These are phyloP conservation scores for Prunus armeniaca DNA, from an alignment of 306 rosid species.

Conservation along the genomic window DNA sequence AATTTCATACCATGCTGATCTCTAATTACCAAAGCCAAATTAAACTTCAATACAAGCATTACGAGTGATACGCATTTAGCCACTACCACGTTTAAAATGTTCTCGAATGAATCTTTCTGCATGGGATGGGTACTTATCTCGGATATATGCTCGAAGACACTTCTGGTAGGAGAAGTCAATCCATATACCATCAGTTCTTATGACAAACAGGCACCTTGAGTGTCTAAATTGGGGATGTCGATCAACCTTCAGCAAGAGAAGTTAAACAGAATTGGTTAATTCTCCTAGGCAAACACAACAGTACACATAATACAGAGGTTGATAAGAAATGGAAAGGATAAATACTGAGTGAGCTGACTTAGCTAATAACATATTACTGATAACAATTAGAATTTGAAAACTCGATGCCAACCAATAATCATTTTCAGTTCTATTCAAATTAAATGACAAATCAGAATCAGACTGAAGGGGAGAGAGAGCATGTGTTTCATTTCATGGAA, in stretches of 20 bases:
- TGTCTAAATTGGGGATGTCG: conserved; percentile 72
- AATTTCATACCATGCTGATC: not conserved
- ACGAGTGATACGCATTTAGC: conserved; percentile 30
- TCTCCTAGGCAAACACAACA: not conserved
- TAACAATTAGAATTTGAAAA: no score
- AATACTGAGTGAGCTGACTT: not conserved
- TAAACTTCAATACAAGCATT: conserved; percentile 19
- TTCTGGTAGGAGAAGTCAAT: conserved; percentile 88
- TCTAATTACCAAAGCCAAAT: not conserved
- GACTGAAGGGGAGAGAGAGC: not conserved
- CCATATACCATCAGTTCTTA: conserved; percentile 89
- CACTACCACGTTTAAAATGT: conserved; percentile 77
- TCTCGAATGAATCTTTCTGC: conserved; percentile 76
- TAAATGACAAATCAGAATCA: not conserved
- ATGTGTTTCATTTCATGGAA: not conserved
- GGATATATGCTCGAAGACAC: conserved; percentile 74
- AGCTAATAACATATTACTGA: no score
- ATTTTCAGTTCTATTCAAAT: not conserved
- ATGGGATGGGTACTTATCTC: conserved; percentile 66
- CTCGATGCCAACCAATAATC: not conserved
- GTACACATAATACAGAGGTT: not conserved
- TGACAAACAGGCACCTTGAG: conserved; percentile 81
- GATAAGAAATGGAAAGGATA: not conserved
- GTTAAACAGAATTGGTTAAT: conserved; percentile 9
- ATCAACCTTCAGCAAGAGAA: conserved; percentile 68